Conservation (phyloP, 371 early-diverging fungal genomes). For the Circinella minor region DNA sequence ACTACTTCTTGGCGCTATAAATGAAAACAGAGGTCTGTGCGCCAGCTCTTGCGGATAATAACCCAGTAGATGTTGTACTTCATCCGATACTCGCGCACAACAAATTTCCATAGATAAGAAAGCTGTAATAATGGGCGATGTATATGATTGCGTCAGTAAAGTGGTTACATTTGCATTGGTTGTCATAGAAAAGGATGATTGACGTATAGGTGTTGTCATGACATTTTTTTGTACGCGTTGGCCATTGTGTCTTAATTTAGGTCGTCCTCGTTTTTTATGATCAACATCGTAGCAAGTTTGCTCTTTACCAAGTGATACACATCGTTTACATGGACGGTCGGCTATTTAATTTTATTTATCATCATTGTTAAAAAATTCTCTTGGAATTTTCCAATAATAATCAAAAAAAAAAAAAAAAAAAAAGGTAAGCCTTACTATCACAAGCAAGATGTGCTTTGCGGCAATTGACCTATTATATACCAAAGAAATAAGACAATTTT, state of each 20-base stretch:
- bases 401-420: neutral
- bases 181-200: constrained; percentile 23
- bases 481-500: neutral
- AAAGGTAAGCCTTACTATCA: constrained; percentile 36
- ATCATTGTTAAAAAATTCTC: neutral
- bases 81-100: constrained; percentile 63
- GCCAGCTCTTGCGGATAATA: constrained; percentile 66
- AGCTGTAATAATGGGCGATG: constrained; percentile 12
- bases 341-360: constrained; percentile 34
- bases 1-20: constrained; percentile 51
- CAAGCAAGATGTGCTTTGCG: constrained; percentile 54
- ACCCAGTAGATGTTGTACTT: constrained; percentile 56
- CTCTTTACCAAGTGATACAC: constrained; percentile 68
- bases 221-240: constrained; percentile 14
- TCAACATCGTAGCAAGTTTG: constrained; percentile 79
- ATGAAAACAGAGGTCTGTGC: constrained; percentile 60
- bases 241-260: constrained; percentile 64
- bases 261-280: constrained; percentile 82
- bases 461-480: constrained; percentile 40
- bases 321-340: constrained; percentile 76
- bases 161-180: neutral
- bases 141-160: neutral
- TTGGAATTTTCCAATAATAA: too few species aligned
- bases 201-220: constrained; percentile 6
- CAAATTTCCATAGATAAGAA: constrained; percentile 61